These are phyloP conservation scores for Penicillium taxi DNA, from an alignment of 495 filamentous ascomycete genomes.

Conservation along the genomic window DNA sequence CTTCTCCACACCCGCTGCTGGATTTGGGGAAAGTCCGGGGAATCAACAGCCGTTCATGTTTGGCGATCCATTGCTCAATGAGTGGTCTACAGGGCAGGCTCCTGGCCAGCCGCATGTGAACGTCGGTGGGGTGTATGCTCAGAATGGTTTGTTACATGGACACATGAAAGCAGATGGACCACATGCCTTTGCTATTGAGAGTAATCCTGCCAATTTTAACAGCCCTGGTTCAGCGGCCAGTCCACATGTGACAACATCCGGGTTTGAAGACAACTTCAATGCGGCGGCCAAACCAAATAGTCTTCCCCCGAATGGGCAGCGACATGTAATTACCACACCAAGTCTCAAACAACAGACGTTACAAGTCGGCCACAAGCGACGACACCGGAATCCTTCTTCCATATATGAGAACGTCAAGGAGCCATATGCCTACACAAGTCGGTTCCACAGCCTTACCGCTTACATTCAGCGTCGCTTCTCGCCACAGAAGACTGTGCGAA, in stretches of 20 bases:
- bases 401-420: slow-evolving; percentile 85
- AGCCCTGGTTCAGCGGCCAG: slow-evolving; percentile 50
- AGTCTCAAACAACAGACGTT: slow-evolving; percentile 44
- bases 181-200: slow-evolving; percentile 66
- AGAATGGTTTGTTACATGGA: slow-evolving; percentile 32
- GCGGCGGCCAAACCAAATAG: slow-evolving; percentile 27
- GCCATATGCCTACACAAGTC: slow-evolving; percentile 81
- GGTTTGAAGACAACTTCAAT: slow-evolving; percentile 31
- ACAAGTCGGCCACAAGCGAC: slow-evolving; percentile 41
- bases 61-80: slow-evolving; percentile 39
- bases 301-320: slow-evolving; percentile 29
- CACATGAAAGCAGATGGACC: slow-evolving; percentile 47
- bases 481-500: slow-evolving; percentile 58
- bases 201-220: slow-evolving; percentile 52
- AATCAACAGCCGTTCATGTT: slow-evolving; percentile 44
- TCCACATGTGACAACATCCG: slow-evolving; percentile 35
- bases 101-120: slow-evolving; percentile 34
- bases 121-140: slow-evolving; percentile 36
- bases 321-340: slow-evolving; percentile 35
- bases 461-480: slow-evolving; percentile 71
- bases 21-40: slow-evolving; percentile 38
- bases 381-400: slow-evolving; percentile 63
- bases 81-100: slow-evolving; percentile 36
- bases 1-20: slow-evolving; percentile 35
- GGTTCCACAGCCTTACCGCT: slow-evolving; percentile 83